Base-by-base conservation (phyloP, 1,139 yeast genomes). In the Taphrina wiesneri region DNA sequence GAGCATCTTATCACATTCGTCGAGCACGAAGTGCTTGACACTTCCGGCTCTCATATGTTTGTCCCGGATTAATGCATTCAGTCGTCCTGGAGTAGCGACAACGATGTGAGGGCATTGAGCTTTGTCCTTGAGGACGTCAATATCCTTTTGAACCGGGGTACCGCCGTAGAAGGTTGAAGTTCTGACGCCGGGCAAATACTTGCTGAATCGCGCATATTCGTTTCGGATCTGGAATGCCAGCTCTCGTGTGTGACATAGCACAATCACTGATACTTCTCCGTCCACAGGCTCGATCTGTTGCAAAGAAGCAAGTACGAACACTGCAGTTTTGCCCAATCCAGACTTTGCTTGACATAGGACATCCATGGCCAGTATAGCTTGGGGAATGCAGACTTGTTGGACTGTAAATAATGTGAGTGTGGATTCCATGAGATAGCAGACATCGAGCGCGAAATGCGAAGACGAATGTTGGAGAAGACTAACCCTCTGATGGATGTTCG, bases 301-400 rank as follows among this genome's bases (percentile, higher is more conserved):
- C 76, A 93, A 84, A 69, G 99, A 92, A 28, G 97, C 90, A 75
- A 93, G 83, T 68, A 93, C 98, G 74, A 93, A 93, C 69, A 93
- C 99, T 63, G 99, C 99, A 68, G 99, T 93, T 80, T 93, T 93
- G 86, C 99, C 99, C 73, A 93, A 84, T 87, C 99, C 99, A 59
- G 99, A 93, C 83, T 93, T 93, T 78, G 99, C 99, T 82, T 93
- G 99, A 82, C 99, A 93, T 72, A 93, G 82, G 69, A 93, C 98
- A 76, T 93, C 99, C 70, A 97, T 92, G 77, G 99, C 99, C 75
- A 93, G 88, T 75, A 93, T 91, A 67, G 98, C 90, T 81, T 93
- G 99, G 68, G 99, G 99, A 75, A 93, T 93, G 81, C 97, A 90
- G 74, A 91, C 95, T 82, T 93, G 99, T 82, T 93, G 99, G 73